These are phyloP conservation scores for Exophiala bonariae DNA, from an alignment of 2,329 filamentous ascomycete genomes.

Conservation along the genomic window DNA sequence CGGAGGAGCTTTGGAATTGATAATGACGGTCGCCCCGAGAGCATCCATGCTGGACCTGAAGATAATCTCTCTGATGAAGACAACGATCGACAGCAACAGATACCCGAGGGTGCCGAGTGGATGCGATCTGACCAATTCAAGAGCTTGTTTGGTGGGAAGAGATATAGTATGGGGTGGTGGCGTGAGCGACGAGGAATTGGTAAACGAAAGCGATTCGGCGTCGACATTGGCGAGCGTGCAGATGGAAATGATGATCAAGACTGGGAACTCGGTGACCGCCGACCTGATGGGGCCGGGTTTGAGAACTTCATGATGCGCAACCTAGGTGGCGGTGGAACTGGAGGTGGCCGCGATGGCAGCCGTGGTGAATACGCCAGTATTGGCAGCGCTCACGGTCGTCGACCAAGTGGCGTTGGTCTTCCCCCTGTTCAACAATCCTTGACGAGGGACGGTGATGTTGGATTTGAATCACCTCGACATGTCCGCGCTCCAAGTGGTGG, in stretches of 20 bases:
- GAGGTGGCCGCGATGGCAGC: conserved; percentile 19
- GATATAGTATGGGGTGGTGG: conserved; percentile 30
- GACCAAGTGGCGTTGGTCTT: not conserved
- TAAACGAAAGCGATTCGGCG: conserved; percentile 23
- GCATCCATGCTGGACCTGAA: conserved; percentile 19
- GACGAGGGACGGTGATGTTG: not conserved
- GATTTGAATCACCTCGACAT: not conserved
- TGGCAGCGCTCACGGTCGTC: not conserved
- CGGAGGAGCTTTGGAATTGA: conserved; percentile 21
- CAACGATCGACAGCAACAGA: conserved; percentile 18
- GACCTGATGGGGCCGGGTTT: conserved; percentile 15
- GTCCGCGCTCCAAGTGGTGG: conserved; percentile 1
- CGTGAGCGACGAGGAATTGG: conserved; percentile 16
- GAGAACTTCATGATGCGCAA: conserved; percentile 17
- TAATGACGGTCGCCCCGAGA: conserved; percentile 14
- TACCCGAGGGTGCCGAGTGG: conserved; percentile 26
- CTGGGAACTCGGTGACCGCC: conserved; percentile 20
- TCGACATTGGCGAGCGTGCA: conserved; percentile 23
- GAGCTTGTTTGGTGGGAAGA: conserved; percentile 18
- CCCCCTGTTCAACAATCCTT: not conserved
- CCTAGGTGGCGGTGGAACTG: too few relatives aligned
- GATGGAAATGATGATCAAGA: conserved; percentile 25
- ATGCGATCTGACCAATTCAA: conserved; percentile 19
- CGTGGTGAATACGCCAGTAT: conserved; percentile 18
- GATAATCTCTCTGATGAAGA: conserved; percentile 10